Conservation (phyloP, 805 yeast genomes). For the Allodekkera sacchari region DNA sequence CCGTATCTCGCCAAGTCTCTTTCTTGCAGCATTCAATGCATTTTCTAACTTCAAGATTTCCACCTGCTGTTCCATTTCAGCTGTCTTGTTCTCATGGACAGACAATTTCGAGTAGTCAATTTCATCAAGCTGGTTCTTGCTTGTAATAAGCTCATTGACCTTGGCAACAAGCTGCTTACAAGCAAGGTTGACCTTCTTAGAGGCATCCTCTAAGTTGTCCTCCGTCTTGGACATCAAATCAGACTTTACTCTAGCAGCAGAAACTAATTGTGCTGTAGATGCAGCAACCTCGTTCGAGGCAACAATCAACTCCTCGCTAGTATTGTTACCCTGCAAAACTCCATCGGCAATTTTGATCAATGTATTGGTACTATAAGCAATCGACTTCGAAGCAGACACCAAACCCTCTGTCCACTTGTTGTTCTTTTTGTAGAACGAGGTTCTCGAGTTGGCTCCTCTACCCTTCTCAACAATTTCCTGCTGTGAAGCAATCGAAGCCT, state of each 20-base stretch:
- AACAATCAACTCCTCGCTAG: conserved; percentile 78
- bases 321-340: conserved; percentile 47
- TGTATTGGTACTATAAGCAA: conserved; percentile 75
- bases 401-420: conserved; percentile 93
- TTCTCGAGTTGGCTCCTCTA: conserved; percentile 53
- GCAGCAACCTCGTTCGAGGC: conserved; percentile 91
- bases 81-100: conserved; percentile 74
- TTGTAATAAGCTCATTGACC: conserved; percentile 30
- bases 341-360: conserved; percentile 84
- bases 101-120: conserved; percentile 62
- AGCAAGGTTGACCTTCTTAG: conserved; percentile 63
- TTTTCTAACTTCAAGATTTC: conserved; percentile 79
- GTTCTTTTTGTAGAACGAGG: conserved; percentile 78
- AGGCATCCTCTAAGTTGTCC: conserved; percentile 60
- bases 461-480: conserved; percentile 63
- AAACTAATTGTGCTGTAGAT: conserved; percentile 85
- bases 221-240: conserved; percentile 69
- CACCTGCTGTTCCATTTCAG: conserved; percentile 90
- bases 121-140: conserved; percentile 25
- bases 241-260: conserved; percentile 85
- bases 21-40: conserved; percentile 61
- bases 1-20: conserved; percentile 77
- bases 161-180: conserved; percentile 64
- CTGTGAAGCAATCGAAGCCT: conserved; percentile 75
- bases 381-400: conserved; percentile 81